Conservation (phyloP, 2,329 filamentous ascomycete genomes). For the Ilyonectria robusta region DNA sequence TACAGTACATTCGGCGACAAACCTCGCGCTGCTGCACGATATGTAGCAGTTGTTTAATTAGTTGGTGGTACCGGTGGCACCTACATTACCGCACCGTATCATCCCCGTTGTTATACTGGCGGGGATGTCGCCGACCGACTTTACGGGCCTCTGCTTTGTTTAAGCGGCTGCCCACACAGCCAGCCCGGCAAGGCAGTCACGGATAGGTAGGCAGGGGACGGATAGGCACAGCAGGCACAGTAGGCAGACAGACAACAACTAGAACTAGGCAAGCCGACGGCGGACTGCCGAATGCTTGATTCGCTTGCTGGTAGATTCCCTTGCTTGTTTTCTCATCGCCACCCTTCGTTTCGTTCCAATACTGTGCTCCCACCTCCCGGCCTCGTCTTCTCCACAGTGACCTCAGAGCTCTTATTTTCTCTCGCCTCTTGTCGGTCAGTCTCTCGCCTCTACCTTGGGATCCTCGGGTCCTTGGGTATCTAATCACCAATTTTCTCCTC, state of each 20-base stretch:
- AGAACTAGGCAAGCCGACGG: too few species aligned
- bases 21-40: too few species aligned
- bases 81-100: slow-evolving; percentile 4
- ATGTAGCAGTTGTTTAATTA: not conserved
- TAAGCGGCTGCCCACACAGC: too few species aligned
- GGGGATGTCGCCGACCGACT: not conserved
- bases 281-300: not conserved
- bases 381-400: slow-evolving; percentile 27
- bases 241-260: too few species aligned
- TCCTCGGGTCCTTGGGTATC: not conserved
- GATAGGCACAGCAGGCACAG: too few species aligned
- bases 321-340: not conserved
- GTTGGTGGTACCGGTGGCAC: slow-evolving; percentile 6
- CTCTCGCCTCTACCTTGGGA: not conserved
- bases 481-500: slow-evolving; percentile 15
- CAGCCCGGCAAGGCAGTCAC: too few species aligned
- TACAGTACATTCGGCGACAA: not conserved
- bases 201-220: too few species aligned
- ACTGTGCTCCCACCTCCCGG: not conserved
- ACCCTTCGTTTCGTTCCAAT: not conserved
- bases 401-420: slow-evolving; percentile 28
- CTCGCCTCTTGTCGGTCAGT: not conserved
- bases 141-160: not conserved
- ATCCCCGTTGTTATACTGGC: not conserved
- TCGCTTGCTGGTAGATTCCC: not conserved